phyloP scores from a whole-genome alignment of 106 monocot species.

The Hemerocallis citrina region DNA sequence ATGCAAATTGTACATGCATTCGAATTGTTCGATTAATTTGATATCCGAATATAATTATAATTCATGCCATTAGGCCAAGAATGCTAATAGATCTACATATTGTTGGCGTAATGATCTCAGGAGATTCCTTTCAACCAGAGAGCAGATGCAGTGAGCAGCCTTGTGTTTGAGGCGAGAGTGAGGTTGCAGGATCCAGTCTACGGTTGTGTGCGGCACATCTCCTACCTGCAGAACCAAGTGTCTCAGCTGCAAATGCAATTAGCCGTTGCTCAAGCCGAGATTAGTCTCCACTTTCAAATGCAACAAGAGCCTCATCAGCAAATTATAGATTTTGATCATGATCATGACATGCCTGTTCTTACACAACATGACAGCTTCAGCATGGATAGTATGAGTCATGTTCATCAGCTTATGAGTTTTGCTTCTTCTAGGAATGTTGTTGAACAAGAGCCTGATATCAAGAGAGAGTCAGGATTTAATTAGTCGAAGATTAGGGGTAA shows the following conservation, averaged over 20 bases:
- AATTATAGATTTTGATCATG: conserved; percentile 3
- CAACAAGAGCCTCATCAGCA: conserved; percentile 37
- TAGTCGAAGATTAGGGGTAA: too few relatives aligned
- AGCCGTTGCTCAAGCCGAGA: conserved; percentile 77
- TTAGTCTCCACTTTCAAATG: conserved; percentile 66
- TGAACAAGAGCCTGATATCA: conserved; percentile 41
- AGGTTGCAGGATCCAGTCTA: conserved; percentile 78
- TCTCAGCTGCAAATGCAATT: conserved; percentile 88
- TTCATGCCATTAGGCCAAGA: too few relatives aligned
- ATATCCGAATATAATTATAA: not conserved
- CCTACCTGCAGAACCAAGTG: conserved; percentile 72
- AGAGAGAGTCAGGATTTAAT: conserved; percentile 67
- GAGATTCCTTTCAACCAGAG: conserved; percentile 76
- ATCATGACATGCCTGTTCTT: too few relatives aligned
- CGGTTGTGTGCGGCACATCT: conserved; percentile 79
- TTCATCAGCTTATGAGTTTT: conserved; percentile 36
- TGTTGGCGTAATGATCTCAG: conserved; percentile 13
- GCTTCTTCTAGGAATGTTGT: conserved; percentile 34
- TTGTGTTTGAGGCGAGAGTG: conserved; percentile 82
- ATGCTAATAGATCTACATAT: too few relatives aligned
- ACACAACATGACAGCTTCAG: conserved; percentile 23
- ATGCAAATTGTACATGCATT: too few relatives aligned
- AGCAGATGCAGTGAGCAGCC: conserved; percentile 77
- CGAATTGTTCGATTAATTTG: too few relatives aligned
- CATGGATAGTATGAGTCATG: conserved; percentile 13